Evolutionary conservation across 768 basidiomycete genomes (phyloP).

Genomic region (Serpula lacrymans): DNA sequence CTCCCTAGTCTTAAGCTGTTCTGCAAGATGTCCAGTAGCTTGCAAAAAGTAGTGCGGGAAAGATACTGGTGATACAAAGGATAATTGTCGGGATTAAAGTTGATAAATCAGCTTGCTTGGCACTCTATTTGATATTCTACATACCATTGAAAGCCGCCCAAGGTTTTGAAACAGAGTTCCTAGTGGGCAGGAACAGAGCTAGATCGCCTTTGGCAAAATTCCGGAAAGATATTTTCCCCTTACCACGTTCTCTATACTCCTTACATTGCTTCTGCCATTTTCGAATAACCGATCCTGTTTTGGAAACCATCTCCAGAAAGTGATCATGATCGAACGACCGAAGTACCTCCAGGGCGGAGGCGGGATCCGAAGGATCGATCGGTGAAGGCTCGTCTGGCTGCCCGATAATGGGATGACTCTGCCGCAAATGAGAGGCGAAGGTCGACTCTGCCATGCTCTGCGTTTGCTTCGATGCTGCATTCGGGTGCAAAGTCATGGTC

Average conservation of each 20-base stretch:
- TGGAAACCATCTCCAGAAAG: constrained; percentile 79
- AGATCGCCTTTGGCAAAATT: constrained; percentile 95
- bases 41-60: constrained; percentile 98
- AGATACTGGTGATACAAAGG: constrained; percentile 58
- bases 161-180: constrained; percentile 88
- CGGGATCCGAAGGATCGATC: constrained; percentile 73
- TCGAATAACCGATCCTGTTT: constrained; percentile 81
- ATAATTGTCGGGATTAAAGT: constrained; percentile 24
- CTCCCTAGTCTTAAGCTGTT: constrained; percentile 86
- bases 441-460: constrained; percentile 46
- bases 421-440: constrained; percentile 47
- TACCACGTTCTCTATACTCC: constrained; percentile 91
- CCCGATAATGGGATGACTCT: constrained; percentile 43
- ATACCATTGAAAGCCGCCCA: constrained; percentile 99
- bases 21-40: constrained; percentile 79
- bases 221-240: constrained; percentile 93
- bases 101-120: neutral
- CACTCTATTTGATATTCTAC: neutral
- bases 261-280: constrained; percentile 99
- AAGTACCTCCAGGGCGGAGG: constrained; percentile 64
- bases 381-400: constrained; percentile 63
- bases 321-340: constrained; percentile 79
- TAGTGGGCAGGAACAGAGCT: constrained; percentile 91
- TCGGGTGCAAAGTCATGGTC: constrained; percentile 50
- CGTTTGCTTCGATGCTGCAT: constrained; percentile 42